Evolutionary conservation across 1,284 basidiomycete genomes (phyloP), one percentile per base, ranked within the genome.

Genomic region (Tilletia caries): DNA sequence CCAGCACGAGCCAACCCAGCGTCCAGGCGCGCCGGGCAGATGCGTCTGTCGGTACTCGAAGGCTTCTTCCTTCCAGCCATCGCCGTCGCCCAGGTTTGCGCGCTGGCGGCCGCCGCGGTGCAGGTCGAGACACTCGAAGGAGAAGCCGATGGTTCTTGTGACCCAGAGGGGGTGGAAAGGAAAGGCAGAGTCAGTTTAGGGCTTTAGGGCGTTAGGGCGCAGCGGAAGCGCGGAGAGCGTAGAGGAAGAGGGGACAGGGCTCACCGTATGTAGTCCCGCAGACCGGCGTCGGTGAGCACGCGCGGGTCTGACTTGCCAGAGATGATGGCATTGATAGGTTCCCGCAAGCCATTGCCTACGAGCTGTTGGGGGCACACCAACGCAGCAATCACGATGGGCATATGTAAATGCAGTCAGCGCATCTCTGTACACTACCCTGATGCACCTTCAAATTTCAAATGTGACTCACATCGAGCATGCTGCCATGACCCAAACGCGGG

Each of bases 241-340:
- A 66, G 32, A 44, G 27, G 29, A 15, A 44, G 10, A 32, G 12
- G 64, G 25, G 8, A 6, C 46, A 44, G 37, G 15, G 83, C 88
- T 73, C 73, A 89, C 88, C 88, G 85, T 79, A 87, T 89, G 83
- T 91, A 95, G 81, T 94, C 94, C 52, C 89, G 86, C 68, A 95
- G 85, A 0, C 93, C 93, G 27, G 85, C 84, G 76, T 91, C 88
- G 18, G 88, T 87, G 52, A 96, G 86, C 0, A 96, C 90, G 2
- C 84, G 86, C 0, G 86, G 75, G 77, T 94, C 91, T 1, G 93
- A 95, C 58, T 89, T 86, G 29, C 87, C 91, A n/a, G 91, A 90
- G 37, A 97, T 85, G 79, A 97, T 92, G 68, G 88, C 87, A 76
- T 98, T 97, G 69, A 97, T 84, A 2, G 94, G 95, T 84, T 97